A percentile compares a stretch with the other conserved stretches of the same genome.
Conservation (phyloP, 2,329 filamentous ascomycete species). For the Aspergillus niger region DNA sequence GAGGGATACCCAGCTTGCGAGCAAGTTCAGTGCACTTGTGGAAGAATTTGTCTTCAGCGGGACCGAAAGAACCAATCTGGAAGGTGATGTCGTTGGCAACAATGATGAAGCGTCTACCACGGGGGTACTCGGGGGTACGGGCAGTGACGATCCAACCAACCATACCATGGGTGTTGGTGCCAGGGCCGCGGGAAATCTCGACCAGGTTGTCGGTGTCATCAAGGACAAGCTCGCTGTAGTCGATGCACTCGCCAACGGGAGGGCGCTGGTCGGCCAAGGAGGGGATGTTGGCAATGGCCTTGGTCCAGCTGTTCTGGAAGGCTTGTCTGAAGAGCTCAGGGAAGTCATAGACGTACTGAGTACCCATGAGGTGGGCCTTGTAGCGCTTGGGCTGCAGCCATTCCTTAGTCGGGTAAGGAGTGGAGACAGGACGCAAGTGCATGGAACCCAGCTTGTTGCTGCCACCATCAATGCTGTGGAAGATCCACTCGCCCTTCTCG, state of each 20-base stretch:
- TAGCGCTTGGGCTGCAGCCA: slow-evolving; percentile 98
- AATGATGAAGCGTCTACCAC: slow-evolving; percentile 88
- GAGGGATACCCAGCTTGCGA: slow-evolving; percentile 88
- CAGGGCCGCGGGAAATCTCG: slow-evolving; percentile 91
- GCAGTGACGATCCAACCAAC: slow-evolving; percentile 97
- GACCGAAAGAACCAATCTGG: slow-evolving; percentile 97
- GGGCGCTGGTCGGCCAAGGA: slow-evolving; percentile 78
- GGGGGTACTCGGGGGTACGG: slow-evolving; percentile 91
- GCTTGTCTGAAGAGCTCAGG: slow-evolving; percentile 98
- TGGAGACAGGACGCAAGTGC: slow-evolving; percentile 87
- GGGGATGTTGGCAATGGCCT: slow-evolving; percentile 72
- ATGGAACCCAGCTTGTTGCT: slow-evolving; percentile 94
- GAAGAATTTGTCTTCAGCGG: slow-evolving; percentile 97
- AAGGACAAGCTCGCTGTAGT: slow-evolving; percentile 89
- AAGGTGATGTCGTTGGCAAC: slow-evolving; percentile 99
- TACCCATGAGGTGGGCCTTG: slow-evolving; percentile 99
- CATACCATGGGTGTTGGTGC: slow-evolving; percentile 96
- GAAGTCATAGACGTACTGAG: slow-evolving; percentile 99
- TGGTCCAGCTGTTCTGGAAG: slow-evolving; percentile 90
- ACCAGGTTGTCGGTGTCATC: slow-evolving; percentile 90
- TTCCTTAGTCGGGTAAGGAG: slow-evolving; percentile 96
- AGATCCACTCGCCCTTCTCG: slow-evolving; percentile 96
- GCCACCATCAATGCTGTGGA: slow-evolving; percentile 90
- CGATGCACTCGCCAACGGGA: slow-evolving; percentile 83
- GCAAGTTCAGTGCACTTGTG: slow-evolving; percentile 97